phyloP scores from a whole-genome alignment of 176 grass and related monocot species.

The Rhynchospora breviuscula region DNA sequence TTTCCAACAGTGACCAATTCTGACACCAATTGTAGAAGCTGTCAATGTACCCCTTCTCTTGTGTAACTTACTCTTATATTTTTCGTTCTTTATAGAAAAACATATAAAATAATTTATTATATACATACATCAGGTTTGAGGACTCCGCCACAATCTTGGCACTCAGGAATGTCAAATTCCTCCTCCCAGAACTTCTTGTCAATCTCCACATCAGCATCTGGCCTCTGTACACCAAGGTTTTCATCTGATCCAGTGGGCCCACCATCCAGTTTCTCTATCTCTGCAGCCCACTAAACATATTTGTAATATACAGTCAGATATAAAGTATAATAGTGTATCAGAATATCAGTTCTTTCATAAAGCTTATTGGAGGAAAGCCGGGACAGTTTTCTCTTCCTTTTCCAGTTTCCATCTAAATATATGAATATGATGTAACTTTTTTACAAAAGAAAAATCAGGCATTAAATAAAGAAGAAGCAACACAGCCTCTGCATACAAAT shows the following conservation, averaged over 20 bases:
- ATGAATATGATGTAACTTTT: background rate
- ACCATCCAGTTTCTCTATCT: slow-evolving; percentile 68
- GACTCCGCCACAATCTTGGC: slow-evolving; percentile 68
- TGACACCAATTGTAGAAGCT: background rate
- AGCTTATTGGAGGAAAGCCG: background rate
- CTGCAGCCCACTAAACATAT: slow-evolving; percentile 70
- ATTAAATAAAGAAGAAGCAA: background rate
- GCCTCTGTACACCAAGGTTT: slow-evolving; percentile 85
- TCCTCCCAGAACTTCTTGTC: slow-evolving; percentile 97
- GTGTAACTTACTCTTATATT: background rate
- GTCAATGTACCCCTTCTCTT: background rate
- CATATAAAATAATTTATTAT: background rate
- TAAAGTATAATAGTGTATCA: background rate
- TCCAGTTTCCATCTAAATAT: background rate
- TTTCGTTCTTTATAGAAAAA: background rate
- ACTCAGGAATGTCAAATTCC: slow-evolving; percentile 84
- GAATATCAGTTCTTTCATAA: background rate
- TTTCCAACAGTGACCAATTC: background rate
- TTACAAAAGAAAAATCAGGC: background rate
- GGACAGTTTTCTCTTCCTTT: background rate
- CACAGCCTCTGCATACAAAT: background rate
- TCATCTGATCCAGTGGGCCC: slow-evolving; percentile 52
- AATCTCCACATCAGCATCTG: slow-evolving; percentile 97
- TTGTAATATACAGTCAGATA: background rate
- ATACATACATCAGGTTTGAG: slow-evolving; percentile 81